Evolutionary conservation across 2,329 filamentous ascomycete species (phyloP), one percentile per base, ranked within the genome.

Genomic region (Cryphonectria parasitica): DNA sequence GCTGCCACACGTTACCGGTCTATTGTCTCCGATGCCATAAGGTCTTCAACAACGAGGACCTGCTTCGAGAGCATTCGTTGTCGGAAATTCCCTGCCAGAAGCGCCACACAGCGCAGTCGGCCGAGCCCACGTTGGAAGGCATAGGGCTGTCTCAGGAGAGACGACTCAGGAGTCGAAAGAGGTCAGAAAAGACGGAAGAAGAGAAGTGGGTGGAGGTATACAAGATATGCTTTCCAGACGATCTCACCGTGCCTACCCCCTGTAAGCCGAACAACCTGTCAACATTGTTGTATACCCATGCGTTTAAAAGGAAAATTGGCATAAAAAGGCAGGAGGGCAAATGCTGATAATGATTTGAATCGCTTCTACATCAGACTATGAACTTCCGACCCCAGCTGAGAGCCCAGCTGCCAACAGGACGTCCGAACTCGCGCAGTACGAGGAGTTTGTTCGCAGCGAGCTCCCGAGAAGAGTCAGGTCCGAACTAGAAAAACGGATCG

Each of bases 191-290:
- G 49, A 73, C 61, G 3, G 73, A 74, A 41, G 66, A 52, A 7
- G 63, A 74, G 19, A 74, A 74, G 43, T 73, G 73, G 73, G 25
- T 69, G 1, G 69, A 73, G 8, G 65, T 71, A 0, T 74, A 71
- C 49, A 62, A 31, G 34, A 73, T 73, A 10, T 73, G 72, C 41
- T 74, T 74, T n/a, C 72, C 73, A 5, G 67, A 71, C 2, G 71
- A 73, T 25, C n/a, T 49, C 17, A 41, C 25, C 3, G 36, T 72
- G 31, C 73, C 73, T 36, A 71, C 62, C 39, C 70, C 73, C 6
- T 72, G 72, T 71, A 34, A 68, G 66, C 54, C 56, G 49, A 1
- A 1, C 49, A 43, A 7, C 54, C 31, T 19, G 19, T 52, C 7
- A 58, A 4, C 36, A 19, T 6, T 19, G 31, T 41, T 31, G 25